A percentile compares a stretch with the other conserved stretches of the same genome.
phyloP scores from a whole-genome alignment of 192 early-diverging fungal genomes.

The Thoreauomyces humboldtii region DNA sequence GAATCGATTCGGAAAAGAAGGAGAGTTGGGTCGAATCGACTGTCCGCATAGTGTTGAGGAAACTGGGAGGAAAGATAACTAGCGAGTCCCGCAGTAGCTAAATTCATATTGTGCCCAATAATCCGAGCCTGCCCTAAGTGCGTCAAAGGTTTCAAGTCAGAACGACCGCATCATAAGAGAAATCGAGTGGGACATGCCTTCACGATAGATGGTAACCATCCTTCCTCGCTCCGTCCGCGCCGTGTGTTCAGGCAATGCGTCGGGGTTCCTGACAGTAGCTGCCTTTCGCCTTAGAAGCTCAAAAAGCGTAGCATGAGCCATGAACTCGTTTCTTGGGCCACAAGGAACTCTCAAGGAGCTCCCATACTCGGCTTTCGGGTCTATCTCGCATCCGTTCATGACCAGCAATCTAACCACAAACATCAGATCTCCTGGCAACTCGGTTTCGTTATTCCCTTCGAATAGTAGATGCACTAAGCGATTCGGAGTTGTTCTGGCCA shows the following conservation, averaged over 20 bases:
- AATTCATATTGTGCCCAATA: conserved; percentile 6
- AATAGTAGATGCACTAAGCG: conserved; percentile 41
- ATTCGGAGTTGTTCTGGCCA: background rate
- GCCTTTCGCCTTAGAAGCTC: conserved; percentile 14
- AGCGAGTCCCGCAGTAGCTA: background rate
- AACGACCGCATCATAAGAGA: too few relatives aligned
- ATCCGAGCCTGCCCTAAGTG: background rate
- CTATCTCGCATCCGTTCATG: conserved; percentile 29
- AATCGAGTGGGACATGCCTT: too few relatives aligned
- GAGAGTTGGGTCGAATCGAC: background rate
- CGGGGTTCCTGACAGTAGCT: too few relatives aligned
- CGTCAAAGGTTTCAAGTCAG: too few relatives aligned
- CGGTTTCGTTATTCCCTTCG: conserved; percentile 29
- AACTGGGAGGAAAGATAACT: background rate
- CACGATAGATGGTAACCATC: conserved; percentile 28
- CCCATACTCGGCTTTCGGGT: background rate
- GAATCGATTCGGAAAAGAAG: background rate
- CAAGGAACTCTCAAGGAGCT: background rate
- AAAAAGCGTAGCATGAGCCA: conserved; percentile 18
- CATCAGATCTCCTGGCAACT: conserved; percentile 25
- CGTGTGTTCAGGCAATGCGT: too few relatives aligned
- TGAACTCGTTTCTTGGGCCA: conserved; percentile 20
- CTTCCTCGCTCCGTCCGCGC: background rate
- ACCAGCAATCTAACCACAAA: conserved; percentile 36
- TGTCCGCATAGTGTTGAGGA: background rate